Percentiles rank a stretch among this genome's conserved stretches.
phyloP scores from a whole-genome alignment of 129 eudicot genomes.

The Heracleum sosnowskyi region DNA sequence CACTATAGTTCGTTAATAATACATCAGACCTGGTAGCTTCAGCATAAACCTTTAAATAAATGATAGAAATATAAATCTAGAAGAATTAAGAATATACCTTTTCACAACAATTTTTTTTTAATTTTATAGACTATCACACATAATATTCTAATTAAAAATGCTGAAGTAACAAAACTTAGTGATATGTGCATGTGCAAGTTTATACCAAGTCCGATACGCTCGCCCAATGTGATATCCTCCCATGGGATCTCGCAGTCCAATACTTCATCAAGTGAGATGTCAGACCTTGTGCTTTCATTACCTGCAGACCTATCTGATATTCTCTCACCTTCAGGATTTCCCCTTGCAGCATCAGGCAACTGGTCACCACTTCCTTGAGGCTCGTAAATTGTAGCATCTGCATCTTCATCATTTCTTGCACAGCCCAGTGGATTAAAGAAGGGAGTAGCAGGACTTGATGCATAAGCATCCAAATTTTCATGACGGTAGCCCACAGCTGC shows the following conservation, averaged over 20 bases:
- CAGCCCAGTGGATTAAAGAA: constrained; percentile 17
- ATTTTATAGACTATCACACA: no score
- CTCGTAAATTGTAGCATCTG: constrained; percentile 28
- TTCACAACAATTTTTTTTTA: no score
- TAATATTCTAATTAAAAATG: neutral
- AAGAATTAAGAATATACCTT: neutral
- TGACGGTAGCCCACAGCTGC: constrained; percentile 64
- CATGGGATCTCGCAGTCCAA: constrained; percentile 78
- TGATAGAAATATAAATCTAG: neutral
- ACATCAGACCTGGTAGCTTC: neutral
- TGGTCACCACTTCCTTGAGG: constrained; percentile 27
- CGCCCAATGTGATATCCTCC: constrained; percentile 95
- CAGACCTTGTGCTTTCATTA: constrained; percentile 50
- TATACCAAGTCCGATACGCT: constrained; percentile 96
- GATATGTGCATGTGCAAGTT: neutral
- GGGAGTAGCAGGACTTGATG: constrained; percentile 35
- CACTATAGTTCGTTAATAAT: neutral
- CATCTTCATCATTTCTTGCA: constrained; percentile 36
- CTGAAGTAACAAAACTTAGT: neutral
- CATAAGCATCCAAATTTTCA: constrained; percentile 34
- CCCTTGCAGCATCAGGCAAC: neutral
- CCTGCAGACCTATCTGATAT: constrained; percentile 77
- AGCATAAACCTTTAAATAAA: neutral
- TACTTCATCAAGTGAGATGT: constrained; percentile 61
- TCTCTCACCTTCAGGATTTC: constrained; percentile 62